Conservation (phyloP, 2,329 filamentous ascomycete species). For the Ophiostoma ips region DNA sequence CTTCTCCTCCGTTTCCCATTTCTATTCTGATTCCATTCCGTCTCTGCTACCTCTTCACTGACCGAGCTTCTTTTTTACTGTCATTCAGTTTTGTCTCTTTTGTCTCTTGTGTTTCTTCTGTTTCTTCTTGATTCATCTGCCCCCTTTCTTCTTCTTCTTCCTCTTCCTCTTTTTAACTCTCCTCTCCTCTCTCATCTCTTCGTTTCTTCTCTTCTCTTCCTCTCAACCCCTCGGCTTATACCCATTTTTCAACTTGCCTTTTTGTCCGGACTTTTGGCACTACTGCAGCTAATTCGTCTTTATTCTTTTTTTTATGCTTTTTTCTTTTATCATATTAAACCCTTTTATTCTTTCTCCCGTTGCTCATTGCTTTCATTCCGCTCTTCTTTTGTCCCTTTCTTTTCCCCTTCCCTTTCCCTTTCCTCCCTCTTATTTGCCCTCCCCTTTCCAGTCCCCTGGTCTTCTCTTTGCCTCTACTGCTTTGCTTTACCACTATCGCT, state of each 20-base stretch:
- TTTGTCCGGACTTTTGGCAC: constrained; percentile 1
- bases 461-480: neutral
- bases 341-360: neutral
- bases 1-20: neutral
- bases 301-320: neutral
- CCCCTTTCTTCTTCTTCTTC: neutral
- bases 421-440: neutral
- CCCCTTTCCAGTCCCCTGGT: neutral
- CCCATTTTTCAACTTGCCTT: neutral
- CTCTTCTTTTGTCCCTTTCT: neutral
- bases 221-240: neutral
- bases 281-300: constrained; percentile 3
- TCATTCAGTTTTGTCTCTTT: neutral
- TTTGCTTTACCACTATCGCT: too few relatives aligned
- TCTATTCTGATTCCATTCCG: neutral
- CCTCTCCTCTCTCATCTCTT: neutral
- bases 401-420: neutral
- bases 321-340: neutral
- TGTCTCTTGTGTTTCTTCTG: neutral
- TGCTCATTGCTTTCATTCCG: neutral
- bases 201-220: neutral
- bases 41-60: neutral
- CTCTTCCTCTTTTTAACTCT: neutral
- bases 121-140: neutral
- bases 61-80: neutral